phyloP scores from a whole-genome alignment of 768 basidiomycete species.

The Leccinum variicolor region DNA sequence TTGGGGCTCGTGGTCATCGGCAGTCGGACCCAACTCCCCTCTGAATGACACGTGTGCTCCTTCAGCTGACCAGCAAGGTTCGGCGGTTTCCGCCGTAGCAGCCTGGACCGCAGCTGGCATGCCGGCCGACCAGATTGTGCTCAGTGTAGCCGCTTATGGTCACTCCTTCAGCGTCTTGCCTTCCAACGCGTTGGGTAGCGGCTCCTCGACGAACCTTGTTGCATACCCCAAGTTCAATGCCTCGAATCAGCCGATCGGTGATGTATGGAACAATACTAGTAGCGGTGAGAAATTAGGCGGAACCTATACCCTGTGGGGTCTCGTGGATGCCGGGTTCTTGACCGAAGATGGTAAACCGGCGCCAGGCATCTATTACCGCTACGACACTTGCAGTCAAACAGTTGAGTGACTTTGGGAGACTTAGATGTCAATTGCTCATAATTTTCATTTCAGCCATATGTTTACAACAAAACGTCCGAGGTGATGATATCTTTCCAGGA shows the following conservation, averaged over 20 bases:
- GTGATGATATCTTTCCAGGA: constrained; percentile 69
- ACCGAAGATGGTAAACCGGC: constrained; percentile 29
- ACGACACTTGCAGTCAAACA: constrained; percentile 69
- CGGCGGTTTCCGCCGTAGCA: constrained; percentile 67
- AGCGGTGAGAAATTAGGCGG: constrained; percentile 48
- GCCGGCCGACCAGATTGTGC: constrained; percentile 62
- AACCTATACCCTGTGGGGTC: constrained; percentile 56
- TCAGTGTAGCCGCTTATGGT: constrained; percentile 82
- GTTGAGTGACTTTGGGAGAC: constrained; percentile 37
- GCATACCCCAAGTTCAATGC: constrained; percentile 50
- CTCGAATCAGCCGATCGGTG: constrained; percentile 44
- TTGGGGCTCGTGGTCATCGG: constrained; percentile 47
- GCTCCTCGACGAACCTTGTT: constrained; percentile 35
- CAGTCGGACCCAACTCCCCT: constrained; percentile 79
- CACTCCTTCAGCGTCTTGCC: constrained; percentile 58
- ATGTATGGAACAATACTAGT: constrained; percentile 49
- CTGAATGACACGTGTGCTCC: constrained; percentile 72
- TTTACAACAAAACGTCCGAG: constrained; percentile 55
- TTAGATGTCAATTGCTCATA: background rate
- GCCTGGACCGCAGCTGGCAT: constrained; percentile 79
- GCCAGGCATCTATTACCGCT: constrained; percentile 50
- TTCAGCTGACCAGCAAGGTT: constrained; percentile 57
- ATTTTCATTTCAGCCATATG: constrained; percentile 48
- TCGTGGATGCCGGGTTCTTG: constrained; percentile 56
- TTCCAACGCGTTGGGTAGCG: constrained; percentile 34